Base-by-base conservation (phyloP, 768 basidiomycete genomes). In the Dentipellis fragilis region DNA sequence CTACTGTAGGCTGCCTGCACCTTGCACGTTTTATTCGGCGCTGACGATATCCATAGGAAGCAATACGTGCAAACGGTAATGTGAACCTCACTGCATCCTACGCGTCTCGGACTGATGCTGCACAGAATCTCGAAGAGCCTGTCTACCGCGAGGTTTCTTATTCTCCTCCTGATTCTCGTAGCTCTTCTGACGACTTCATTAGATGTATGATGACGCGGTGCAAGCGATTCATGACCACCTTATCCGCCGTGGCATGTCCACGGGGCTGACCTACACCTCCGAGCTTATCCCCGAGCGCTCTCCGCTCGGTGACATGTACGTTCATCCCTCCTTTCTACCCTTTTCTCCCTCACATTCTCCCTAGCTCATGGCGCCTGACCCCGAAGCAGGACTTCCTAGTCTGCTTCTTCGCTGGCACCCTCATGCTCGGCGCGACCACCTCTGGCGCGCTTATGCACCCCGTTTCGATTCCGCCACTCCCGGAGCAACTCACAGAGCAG, bases 321-420 rank as follows among this genome's bases (percentile, higher is more conserved):
- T 65, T 45, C 52, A 6, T 29, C 29, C 52, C 7, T 46, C 9
- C 5, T 19, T 35, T 39, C 23, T 34, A 14, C 52, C 35, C 35
- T 36, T 9, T 6, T 6, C 29, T 11, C 51, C 46, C 21, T 21
- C 23, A 16, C 23, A 21, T 38, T 11, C 3, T 2, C n/a, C 22
- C 29, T 60, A 89, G 89, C 22, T 71, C 73, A 37, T 93, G 90
- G 91, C 78, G 79, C 16, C 72, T 89, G 22, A 76, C 76, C 8
- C 89, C 89, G 10, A 95, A 96, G 66, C 94, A 97, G 72, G 94
- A 98, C 66, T 94, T 96, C 66, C 80, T 98, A 36, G 93, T 89
- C 3, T 97, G 94, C 71, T 98, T 96, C 80, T 73, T 98, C 36
- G 92, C 86, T n/a, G 94, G 93, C 3, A 89, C 89, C 0, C 80